These are phyloP conservation scores for Calonectria crousiana DNA, from an alignment of 2,329 filamentous ascomycete genomes.

Conservation along the genomic window DNA sequence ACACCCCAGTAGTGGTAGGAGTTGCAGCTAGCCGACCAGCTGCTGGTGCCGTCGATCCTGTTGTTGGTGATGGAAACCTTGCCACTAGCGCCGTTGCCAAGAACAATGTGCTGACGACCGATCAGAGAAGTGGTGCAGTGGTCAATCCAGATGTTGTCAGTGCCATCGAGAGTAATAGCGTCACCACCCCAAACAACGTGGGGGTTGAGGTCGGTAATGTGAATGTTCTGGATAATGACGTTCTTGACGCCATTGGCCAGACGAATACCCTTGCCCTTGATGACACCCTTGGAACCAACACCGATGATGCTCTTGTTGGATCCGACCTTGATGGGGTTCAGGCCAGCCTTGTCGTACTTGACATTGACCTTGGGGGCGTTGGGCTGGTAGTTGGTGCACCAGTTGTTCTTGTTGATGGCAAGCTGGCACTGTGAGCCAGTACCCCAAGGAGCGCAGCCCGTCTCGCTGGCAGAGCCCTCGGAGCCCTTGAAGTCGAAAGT, in stretches of 20 bases:
- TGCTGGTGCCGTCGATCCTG: conserved; percentile 65
- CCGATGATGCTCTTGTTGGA: conserved; percentile 70
- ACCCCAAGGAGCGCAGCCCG: conserved; percentile 69
- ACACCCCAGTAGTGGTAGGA: conserved; percentile 69
- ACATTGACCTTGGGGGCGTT: conserved; percentile 58
- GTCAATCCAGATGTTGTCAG: conserved; percentile 62
- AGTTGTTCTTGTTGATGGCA: conserved; percentile 69
- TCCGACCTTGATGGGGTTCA: conserved; percentile 60
- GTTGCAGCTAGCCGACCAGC: conserved; percentile 69
- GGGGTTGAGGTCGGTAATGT: conserved; percentile 65
- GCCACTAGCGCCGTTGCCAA: conserved; percentile 62
- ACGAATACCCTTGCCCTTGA: conserved; percentile 68
- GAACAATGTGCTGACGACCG: conserved; percentile 69
- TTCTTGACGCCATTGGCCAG: conserved; percentile 60
- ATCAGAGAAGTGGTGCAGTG: conserved; percentile 67
- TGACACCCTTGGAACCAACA: conserved; percentile 62
- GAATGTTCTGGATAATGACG: conserved; percentile 70
- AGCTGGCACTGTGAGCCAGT: conserved; percentile 64
- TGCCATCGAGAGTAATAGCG: conserved; percentile 62
- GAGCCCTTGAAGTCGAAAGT: conserved; percentile 65
- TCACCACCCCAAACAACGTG: conserved; percentile 70
- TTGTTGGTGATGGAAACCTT: conserved; percentile 70
- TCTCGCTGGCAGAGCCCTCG: conserved; percentile 62
- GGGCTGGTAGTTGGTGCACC: conserved; percentile 68
- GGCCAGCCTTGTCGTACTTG: conserved; percentile 62